Percentiles rank a stretch among this genome's conserved stretches.
Conservation (phyloP, 345 rosid species). For the Populus tremula region DNA sequence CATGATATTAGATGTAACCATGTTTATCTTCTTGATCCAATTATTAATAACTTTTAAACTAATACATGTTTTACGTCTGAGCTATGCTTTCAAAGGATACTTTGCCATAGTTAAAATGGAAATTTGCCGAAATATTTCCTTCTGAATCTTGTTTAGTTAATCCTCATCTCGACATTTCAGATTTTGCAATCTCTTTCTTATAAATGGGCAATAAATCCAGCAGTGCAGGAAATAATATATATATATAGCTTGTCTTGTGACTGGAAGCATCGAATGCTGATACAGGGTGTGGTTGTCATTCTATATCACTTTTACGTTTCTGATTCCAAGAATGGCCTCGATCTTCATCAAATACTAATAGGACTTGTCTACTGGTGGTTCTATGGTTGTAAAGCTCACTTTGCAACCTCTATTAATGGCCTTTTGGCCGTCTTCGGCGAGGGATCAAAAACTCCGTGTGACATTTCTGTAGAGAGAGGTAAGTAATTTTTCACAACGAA, state of each 20-base stretch:
- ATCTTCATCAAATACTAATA: no score
- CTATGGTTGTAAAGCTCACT: not conserved
- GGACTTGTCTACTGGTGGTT: not conserved
- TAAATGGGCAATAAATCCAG: not conserved
- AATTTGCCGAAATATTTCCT: not conserved
- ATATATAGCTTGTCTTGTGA: not conserved
- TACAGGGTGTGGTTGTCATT: not conserved
- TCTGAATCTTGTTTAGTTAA: no score
- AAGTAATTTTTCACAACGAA: not conserved
- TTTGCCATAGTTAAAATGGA: not conserved
- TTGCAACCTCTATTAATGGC: not conserved
- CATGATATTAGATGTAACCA: slow-evolving; percentile 15
- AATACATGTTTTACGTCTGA: not conserved
- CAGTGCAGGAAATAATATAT: not conserved
- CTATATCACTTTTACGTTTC: not conserved
- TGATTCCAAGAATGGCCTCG: not conserved
- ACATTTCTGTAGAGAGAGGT: not conserved
- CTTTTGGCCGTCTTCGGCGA: not conserved
- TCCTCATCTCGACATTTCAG: not conserved
- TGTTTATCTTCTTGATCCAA: slow-evolving; percentile 22
- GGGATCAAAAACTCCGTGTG: not conserved
- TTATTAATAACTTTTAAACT: slow-evolving; percentile 21
- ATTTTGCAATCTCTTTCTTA: not conserved
- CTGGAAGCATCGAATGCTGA: not conserved
- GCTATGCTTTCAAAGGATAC: not conserved